Conservation (phyloP, 768 basidiomycete species). For the Suillus subalutaceus region DNA sequence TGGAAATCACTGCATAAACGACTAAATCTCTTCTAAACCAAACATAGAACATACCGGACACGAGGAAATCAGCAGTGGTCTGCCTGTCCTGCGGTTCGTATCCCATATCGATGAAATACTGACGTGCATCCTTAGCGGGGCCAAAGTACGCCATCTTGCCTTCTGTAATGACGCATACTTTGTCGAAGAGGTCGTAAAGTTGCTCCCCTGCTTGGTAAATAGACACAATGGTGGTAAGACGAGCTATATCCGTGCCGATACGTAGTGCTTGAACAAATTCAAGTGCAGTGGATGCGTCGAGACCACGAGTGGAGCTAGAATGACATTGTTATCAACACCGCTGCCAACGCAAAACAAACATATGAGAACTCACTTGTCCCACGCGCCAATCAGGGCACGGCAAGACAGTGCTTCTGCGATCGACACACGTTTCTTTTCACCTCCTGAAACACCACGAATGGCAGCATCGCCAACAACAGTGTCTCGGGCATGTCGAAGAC, state of each 20-base stretch:
- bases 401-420: constrained; percentile 86
- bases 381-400: constrained; percentile 77
- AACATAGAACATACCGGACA: constrained; percentile 39
- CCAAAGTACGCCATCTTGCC: constrained; percentile 66
- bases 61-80: constrained; percentile 85
- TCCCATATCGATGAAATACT: constrained; percentile 67
- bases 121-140: constrained; percentile 50
- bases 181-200: constrained; percentile 68
- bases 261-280: constrained; percentile 75
- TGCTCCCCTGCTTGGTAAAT: constrained; percentile 85
- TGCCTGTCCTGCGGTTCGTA: constrained; percentile 78
- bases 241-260: constrained; percentile 60
- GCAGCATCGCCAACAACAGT: constrained; percentile 83
- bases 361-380: constrained; percentile 56
- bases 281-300: constrained; percentile 71
- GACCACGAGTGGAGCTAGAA: constrained; percentile 58
- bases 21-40: not conserved
- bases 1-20: constrained; percentile 20
- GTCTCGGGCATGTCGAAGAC: constrained; percentile 69
- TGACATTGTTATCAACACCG: not conserved
- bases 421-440: constrained; percentile 83
- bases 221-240: constrained; percentile 68
- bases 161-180: constrained; percentile 65
- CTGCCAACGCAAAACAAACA: not conserved
- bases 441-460: constrained; percentile 73